phyloP scores from a whole-genome alignment of 23 red algal species.

The Gracilaria domingensis region DNA sequence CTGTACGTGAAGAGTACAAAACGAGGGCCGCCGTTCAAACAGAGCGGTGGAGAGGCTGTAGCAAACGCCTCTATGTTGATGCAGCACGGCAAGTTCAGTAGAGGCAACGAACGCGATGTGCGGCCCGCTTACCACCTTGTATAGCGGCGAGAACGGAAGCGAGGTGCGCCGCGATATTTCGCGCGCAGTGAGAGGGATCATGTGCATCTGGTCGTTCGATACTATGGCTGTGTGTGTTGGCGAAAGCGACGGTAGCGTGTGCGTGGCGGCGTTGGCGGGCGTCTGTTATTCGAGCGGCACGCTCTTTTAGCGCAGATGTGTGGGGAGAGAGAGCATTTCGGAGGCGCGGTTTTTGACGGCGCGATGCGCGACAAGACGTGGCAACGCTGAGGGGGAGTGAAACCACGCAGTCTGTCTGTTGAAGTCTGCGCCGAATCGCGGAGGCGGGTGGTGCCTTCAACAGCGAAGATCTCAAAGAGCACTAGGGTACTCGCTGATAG shows the following conservation, averaged over 20 bases:
- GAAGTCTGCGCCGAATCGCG: no score
- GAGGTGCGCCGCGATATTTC: background rate
- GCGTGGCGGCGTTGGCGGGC: background rate
- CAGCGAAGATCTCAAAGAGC: no score
- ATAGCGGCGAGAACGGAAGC: background rate
- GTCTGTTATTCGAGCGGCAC: background rate
- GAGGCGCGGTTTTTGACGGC: background rate
- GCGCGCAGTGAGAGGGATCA: background rate
- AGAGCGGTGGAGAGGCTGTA: conserved; percentile 20
- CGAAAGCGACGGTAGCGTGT: conserved; percentile 10
- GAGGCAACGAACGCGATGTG: background rate
- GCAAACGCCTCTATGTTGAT: background rate
- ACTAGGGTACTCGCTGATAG: no score
- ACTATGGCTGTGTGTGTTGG: conserved; percentile 1
- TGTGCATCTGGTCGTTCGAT: background rate
- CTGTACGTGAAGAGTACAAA: conserved; percentile 9
- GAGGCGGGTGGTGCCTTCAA: no score
- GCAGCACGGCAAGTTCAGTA: background rate
- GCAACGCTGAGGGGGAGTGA: no score
- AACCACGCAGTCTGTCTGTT: no score
- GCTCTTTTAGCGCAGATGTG: conserved; percentile 7
- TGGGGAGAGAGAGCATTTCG: background rate
- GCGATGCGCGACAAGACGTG: background rate
- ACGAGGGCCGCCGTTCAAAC: conserved; percentile 35
- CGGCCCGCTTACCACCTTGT: conserved; percentile 11